Base-by-base conservation (phyloP, 768 basidiomycete genomes). In the Cubamyces lactineus region DNA sequence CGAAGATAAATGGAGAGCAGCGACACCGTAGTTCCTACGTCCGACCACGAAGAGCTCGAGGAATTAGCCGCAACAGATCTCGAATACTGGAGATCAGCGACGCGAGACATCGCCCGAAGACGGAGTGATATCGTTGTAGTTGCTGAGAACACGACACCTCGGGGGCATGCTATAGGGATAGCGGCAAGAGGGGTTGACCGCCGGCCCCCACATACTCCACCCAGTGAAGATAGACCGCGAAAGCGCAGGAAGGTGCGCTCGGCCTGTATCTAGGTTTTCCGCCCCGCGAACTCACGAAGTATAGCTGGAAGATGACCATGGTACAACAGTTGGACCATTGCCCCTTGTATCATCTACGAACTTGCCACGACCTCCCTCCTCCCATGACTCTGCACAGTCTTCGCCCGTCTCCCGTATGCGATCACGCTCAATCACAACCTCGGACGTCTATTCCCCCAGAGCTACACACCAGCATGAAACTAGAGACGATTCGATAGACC, bases 21-120 rank as follows among this genome's bases (percentile, higher is more conserved):
- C 6, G 84, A 84, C 2, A 7, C 16, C 46, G 68, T 82, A 50
- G 81, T 88, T 15, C 85, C 85, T 67, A 87, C 87, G 17, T 88
- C 86, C 4, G 87, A 89, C 65, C 72, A 76, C 49, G 87, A 87
- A 66, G 87, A 89, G 65, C 77, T 78, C 6, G 61, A 72, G 21
- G 48, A 53, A 50, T 59, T 55, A 12, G 46, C 50, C 12, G 57
- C 66, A 11, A 38, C 30, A 5, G 47, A 39, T 21, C 28, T 57
- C 23, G 55, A 43, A 2, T 70, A 70, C 57, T 70, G 66, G 66
- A 17, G 2, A 24, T 15, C 9, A 15, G 39, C 46, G 11, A 59
- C 47, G 2, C 40, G 60, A 53, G 54, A 51, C 52, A 26, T 53
- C 11, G 54, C 39, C 28, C 30, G 41, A 21, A 17, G 52, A 52